Conservation (phyloP, 306 rosid genomes). For the Potentilla sterilis region DNA sequence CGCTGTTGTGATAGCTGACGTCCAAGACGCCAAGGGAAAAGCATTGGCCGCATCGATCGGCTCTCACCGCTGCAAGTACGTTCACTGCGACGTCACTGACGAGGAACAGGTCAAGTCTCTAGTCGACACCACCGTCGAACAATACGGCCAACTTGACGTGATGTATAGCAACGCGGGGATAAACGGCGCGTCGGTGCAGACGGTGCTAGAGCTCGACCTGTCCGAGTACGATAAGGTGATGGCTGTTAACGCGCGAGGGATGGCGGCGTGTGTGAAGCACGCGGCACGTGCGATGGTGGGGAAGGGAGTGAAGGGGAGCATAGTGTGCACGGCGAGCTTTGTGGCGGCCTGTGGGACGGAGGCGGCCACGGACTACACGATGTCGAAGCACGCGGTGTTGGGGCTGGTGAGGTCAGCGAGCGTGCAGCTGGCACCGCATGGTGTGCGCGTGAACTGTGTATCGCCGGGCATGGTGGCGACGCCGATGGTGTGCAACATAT, state of each 20-base stretch:
- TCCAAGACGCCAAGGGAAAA: constrained; percentile 23
- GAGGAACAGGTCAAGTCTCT: constrained; percentile 8
- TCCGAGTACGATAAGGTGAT: neutral
- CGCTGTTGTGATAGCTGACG: constrained; percentile 22
- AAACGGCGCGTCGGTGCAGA: neutral
- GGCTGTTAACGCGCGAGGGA: neutral
- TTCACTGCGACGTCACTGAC: constrained; percentile 23
- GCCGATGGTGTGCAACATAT: neutral
- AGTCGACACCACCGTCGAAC: constrained; percentile 1
- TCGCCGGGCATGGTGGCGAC: neutral
- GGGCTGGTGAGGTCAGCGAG: constrained; percentile 36
- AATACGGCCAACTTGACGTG: constrained; percentile 20
- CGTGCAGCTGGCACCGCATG: constrained; percentile 23
- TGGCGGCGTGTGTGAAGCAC: constrained; percentile 23
- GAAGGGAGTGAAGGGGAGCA: constrained; percentile 14
- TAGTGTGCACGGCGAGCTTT: constrained; percentile 48
- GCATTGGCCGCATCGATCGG: neutral
- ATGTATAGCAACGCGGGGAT: constrained; percentile 31
- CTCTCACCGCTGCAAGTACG: neutral
- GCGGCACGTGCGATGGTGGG: constrained; percentile 12
- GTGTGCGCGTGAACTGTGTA: constrained; percentile 37
- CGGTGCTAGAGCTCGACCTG: constrained; percentile 10
- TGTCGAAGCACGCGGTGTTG: constrained; percentile 43
- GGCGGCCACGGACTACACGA: constrained; percentile 23
- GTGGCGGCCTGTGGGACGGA: neutral